These are phyloP conservation scores for Falciphora oryzae DNA, from an alignment of 2,329 filamentous ascomycete genomes.

Conservation along the genomic window DNA sequence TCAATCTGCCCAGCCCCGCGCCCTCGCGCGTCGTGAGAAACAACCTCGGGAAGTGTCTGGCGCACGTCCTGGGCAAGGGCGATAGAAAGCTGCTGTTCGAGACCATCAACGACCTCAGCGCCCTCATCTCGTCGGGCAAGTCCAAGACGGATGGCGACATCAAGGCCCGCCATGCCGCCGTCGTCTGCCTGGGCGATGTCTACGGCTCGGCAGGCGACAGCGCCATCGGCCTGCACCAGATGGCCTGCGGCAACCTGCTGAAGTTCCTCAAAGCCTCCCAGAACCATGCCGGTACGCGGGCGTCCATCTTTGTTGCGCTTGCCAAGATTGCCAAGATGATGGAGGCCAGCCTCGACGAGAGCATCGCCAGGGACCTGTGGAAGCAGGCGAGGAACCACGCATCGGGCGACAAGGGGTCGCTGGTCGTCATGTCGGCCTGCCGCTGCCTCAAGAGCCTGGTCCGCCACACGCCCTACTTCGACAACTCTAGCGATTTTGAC, in stretches of 20 bases:
- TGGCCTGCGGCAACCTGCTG: conserved; percentile 65
- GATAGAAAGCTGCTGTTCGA: conserved; percentile 92
- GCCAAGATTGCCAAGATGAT: conserved; percentile 74
- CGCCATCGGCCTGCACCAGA: conserved; percentile 73
- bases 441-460: conserved; percentile 71
- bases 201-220: conserved; percentile 93
- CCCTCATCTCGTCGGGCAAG: conserved; percentile 65
- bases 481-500: conserved; percentile 86
- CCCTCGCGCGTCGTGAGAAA: conserved; percentile 86
- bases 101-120: conserved; percentile 81
- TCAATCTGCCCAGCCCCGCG: conserved; percentile 73
- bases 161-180: conserved; percentile 74
- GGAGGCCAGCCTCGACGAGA: conserved; percentile 72
- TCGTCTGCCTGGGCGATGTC: conserved; percentile 79
- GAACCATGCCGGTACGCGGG: conserved; percentile 75
- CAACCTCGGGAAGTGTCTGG: conserved; percentile 79
- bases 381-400: conserved; percentile 79
- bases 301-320: conserved; percentile 68
- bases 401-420: conserved; percentile 71
- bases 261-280: conserved; percentile 76
- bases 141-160: conserved; percentile 68
- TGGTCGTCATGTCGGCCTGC: conserved; percentile 75
- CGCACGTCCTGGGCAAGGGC: conserved; percentile 74
- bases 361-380: conserved; percentile 82
- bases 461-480: conserved; percentile 72